A percentile compares a stretch with the other conserved stretches of the same genome.
Evolutionary conservation across 169 alveolate species (phyloP).

Genomic region (Plasmodium coatneyi): DNA sequence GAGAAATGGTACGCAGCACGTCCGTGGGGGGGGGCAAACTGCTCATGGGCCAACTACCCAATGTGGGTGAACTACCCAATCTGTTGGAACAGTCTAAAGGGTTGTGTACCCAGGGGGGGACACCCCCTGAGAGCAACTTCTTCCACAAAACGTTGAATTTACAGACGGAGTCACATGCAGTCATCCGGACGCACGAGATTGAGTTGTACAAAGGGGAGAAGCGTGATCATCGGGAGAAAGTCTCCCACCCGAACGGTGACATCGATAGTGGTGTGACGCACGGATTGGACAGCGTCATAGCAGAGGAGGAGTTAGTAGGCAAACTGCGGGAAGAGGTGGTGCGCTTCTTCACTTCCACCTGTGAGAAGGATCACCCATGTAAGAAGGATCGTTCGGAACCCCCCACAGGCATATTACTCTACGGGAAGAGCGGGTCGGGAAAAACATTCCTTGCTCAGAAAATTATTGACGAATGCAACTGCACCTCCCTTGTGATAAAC

Average conservation of each 20-base stretch:
- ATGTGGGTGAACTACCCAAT: not conserved
- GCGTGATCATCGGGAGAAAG: not conserved
- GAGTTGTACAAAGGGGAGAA: constrained; percentile 36
- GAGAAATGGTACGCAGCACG: not conserved
- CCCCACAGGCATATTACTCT: constrained; percentile 15
- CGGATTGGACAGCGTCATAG: constrained; percentile 24
- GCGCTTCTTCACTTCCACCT: not conserved
- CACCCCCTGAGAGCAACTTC: constrained; percentile 4
- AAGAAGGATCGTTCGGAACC: not conserved
- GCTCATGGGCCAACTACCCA: not conserved
- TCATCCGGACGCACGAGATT: constrained; percentile 32
- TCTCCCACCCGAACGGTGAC: not conserved
- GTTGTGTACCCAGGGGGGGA: not conserved
- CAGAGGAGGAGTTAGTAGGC: constrained; percentile 10
- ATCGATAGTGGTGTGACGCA: not conserved
- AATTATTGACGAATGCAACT: constrained; percentile 66
- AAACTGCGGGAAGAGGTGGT: constrained; percentile 10
- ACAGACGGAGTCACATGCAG: constrained; percentile 28
- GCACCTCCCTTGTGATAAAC: constrained; percentile 51
- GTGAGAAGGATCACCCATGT: not conserved
- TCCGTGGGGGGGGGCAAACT: not conserved
- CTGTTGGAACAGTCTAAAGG: not conserved
- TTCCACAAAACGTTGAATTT: constrained; percentile 30
- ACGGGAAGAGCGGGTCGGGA: constrained; percentile 61
- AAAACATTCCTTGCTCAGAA: constrained; percentile 31